phyloP scores from a whole-genome alignment of 2,329 filamentous ascomycete species.

The Chaetomium sp. region DNA sequence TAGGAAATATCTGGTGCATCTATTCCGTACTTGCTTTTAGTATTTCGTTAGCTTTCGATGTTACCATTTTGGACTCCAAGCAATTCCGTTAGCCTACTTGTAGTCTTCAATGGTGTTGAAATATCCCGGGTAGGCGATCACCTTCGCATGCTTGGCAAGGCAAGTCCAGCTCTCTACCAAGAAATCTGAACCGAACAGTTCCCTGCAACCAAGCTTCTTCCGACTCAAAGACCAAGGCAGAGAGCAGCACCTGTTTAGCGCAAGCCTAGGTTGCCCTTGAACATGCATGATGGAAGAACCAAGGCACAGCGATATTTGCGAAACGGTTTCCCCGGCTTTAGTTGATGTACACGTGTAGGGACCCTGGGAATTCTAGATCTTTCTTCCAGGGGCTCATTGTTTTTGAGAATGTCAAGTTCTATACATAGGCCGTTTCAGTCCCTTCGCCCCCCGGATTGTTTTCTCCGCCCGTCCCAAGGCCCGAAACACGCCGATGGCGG shows the following conservation, averaged over 20 bases:
- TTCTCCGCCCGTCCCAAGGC: slow-evolving; percentile 9
- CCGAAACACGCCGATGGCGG: not conserved
- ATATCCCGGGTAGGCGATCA: not conserved
- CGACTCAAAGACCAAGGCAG: not conserved
- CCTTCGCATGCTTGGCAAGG: not conserved
- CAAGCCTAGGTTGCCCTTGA: not conserved
- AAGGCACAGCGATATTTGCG: not conserved
- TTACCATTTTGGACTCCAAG: not conserved
- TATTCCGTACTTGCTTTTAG: not conserved
- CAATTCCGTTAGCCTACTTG: not conserved
- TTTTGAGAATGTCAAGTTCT: too few relatives aligned
- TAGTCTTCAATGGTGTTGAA: not conserved
- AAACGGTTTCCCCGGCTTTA: not conserved
- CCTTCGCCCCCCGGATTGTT: too few relatives aligned
- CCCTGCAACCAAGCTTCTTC: not conserved
- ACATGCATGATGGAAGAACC: not conserved
- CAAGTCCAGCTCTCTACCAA: not conserved
- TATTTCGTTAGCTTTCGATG: not conserved
- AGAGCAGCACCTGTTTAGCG: too few relatives aligned
- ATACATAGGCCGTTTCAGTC: too few relatives aligned
- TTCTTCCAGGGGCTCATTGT: not conserved
- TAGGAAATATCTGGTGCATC: not conserved
- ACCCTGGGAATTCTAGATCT: not conserved
- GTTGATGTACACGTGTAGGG: too few relatives aligned
- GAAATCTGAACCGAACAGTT: not conserved